phyloP scores from a whole-genome alignment of 345 rosid genomes.

The Cardamine chenopodiifolia region DNA sequence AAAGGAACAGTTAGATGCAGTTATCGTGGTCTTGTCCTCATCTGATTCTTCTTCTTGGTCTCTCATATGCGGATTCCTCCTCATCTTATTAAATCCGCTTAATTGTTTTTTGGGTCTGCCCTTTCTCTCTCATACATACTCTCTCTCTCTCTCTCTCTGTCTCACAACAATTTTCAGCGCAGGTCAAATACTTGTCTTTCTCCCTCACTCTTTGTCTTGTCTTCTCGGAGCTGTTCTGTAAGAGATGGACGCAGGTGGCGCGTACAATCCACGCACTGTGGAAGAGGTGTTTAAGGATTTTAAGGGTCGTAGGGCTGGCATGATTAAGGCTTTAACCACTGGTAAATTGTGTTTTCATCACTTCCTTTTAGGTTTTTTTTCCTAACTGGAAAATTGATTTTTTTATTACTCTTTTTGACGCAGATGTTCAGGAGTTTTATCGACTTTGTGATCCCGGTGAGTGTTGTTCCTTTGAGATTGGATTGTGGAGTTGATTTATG shows the following conservation, averaged over 20 bases:
- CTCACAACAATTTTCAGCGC: conserved; percentile 21
- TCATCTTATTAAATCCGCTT: conserved; percentile 51
- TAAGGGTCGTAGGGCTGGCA: conserved; percentile 70
- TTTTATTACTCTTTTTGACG: conserved; percentile 25
- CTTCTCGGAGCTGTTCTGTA: conserved; percentile 25
- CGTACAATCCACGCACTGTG: conserved; percentile 72
- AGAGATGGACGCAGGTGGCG: conserved; percentile 59
- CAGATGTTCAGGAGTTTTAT: conserved; percentile 73
- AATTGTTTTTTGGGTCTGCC: conserved; percentile 44
- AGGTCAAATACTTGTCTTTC: conserved; percentile 46
- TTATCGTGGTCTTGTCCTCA: conserved; percentile 27
- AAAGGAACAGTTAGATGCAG: not conserved
- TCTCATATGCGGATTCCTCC: conserved; percentile 42
- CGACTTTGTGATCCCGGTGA: conserved; percentile 82
- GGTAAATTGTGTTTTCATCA: conserved; percentile 40
- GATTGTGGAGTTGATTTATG: conserved; percentile 16
- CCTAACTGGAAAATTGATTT: not conserved
- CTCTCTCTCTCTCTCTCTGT: not conserved
- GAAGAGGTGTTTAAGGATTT: conserved; percentile 74
- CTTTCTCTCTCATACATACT: conserved; percentile 8
- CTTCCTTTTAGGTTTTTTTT: not conserved
- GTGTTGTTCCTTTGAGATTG: conserved; percentile 30
- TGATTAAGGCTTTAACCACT: conserved; percentile 71
- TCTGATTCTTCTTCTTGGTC: conserved; percentile 3
- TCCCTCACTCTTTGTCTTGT: conserved; percentile 32